These are phyloP conservation scores for Xylaria venustula DNA, from an alignment of 495 filamentous ascomycete genomes.

Conservation along the genomic window DNA sequence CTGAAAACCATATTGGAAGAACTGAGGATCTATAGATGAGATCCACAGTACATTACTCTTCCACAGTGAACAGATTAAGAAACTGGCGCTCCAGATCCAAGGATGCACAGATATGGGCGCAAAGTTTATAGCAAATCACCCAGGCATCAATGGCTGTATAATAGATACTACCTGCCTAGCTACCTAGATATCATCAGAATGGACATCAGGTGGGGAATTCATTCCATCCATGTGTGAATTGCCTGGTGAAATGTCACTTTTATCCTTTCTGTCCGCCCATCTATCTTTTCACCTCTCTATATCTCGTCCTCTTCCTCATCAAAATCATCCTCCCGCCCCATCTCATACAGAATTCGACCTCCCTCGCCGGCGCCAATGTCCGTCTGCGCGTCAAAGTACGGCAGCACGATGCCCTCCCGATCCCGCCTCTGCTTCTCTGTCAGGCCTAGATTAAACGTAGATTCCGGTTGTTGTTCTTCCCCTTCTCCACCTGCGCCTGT, in stretches of 20 bases:
- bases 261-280: too few species aligned
- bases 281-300: too few species aligned
- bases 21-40: neutral
- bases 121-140: neutral
- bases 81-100: neutral
- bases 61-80: neutral
- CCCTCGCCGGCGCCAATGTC: slow-evolving; percentile 73
- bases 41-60: neutral
- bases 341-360: slow-evolving; percentile 91
- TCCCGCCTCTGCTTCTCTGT: slow-evolving; percentile 88
- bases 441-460: slow-evolving; percentile 80
- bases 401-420: slow-evolving; percentile 83
- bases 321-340: slow-evolving; percentile 96
- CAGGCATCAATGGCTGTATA: slow-evolving; percentile 1
- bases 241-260: too few species aligned
- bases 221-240: neutral
- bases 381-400: slow-evolving; percentile 93
- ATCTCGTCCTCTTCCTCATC: slow-evolving; percentile 99
- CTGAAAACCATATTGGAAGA: neutral
- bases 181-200: slow-evolving; percentile 15
- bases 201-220: neutral
- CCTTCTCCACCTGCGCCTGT: slow-evolving; percentile 29
- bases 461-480: slow-evolving; percentile 54
- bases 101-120: neutral
- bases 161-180: slow-evolving; percentile 5